Percentiles rank a stretch among this genome's conserved stretches.
Conservation (phyloP, 176 grass and related monocot genomes). For the Carex littledalei region DNA sequence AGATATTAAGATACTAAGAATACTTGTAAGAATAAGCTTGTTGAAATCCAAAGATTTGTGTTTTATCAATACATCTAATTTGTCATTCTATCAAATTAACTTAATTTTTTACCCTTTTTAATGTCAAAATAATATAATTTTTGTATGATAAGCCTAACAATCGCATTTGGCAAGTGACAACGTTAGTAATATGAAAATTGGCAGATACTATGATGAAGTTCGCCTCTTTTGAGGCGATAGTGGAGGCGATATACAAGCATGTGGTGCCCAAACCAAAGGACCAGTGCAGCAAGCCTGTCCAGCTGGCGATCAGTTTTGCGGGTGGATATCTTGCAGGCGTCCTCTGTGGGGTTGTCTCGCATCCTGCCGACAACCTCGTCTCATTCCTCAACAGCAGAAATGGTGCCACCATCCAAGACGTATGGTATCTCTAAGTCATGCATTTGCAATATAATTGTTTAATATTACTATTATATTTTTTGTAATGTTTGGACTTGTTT, state of each 20-base stretch:
- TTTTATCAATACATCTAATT: background rate
- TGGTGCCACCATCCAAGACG: constrained; percentile 60
- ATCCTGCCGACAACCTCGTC: constrained; percentile 85
- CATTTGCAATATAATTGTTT: background rate
- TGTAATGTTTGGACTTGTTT: background rate
- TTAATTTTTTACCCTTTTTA: background rate
- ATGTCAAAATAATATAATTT: background rate
- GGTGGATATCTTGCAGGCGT: constrained; percentile 79
- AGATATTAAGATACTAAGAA: background rate
- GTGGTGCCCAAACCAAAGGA: constrained; percentile 73
- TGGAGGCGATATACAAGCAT: constrained; percentile 78
- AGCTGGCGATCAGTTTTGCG: constrained; percentile 78
- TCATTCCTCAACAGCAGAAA: constrained; percentile 81
- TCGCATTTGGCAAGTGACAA: background rate
- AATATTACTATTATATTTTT: background rate
- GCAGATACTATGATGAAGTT: constrained; percentile 98
- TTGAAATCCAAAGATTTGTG: background rate
- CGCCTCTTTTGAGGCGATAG: constrained; percentile 75
- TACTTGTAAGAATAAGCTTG: background rate
- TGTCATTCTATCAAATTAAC: background rate
- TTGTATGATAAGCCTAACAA: background rate
- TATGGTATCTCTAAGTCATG: constrained; percentile 29
- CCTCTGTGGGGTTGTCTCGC: constrained; percentile 69
- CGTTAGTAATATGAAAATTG: background rate
- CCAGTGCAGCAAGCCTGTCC: constrained; percentile 66